Evolutionary conservation across 495 filamentous ascomycete genomes (phyloP), one percentile per base, ranked within the genome.

Genomic region (Talaromyces proteolyticus): DNA sequence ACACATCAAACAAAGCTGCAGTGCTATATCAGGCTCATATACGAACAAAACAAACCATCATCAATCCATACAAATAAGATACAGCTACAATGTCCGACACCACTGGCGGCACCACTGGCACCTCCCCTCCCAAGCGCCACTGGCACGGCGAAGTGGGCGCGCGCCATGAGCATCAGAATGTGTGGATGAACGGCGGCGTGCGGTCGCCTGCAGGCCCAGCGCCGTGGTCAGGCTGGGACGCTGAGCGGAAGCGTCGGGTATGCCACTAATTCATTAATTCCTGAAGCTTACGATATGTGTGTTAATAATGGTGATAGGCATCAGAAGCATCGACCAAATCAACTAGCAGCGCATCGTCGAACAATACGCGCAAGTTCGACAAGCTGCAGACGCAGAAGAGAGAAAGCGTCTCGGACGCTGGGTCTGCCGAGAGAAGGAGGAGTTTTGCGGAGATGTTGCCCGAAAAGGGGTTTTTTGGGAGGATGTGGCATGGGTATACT

Each of bases 401-500:
- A 2, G 47, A 36, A 17, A 71, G 70, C 42, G 66, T 66, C 0
- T 44, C 43, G 5, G 76, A 80, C 53, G 55, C 66, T 0, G 52
- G 50, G 3, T 59, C 68, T 41, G 56, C 63, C 5, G 60, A 62
- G 7, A 65, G 78, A 12, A 62, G 74, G 29, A 62, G 67, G 14
- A 76, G 71, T 54, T 80, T 69, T 55, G 68, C 64, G 37, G 79
- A 81, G 54, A 76, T 80, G 63, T 18, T 47, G 17, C 62, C 64
- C 8, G 53, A 58, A 22, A 64, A 71, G 0, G 76, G 76, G 0
- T 60, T 73, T 40, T 68, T 81, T 42, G 70, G 72, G 2, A 73
- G 69, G 54, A 65, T 71, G 73, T 82, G 79, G 79, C 61, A 80
- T 50, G 76, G 67, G 49, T 81, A 75, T 62, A 73, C 63, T 18